phyloP scores from a whole-genome alignment of 139 green algal species.

The Tetradesmus lagerheimii region DNA sequence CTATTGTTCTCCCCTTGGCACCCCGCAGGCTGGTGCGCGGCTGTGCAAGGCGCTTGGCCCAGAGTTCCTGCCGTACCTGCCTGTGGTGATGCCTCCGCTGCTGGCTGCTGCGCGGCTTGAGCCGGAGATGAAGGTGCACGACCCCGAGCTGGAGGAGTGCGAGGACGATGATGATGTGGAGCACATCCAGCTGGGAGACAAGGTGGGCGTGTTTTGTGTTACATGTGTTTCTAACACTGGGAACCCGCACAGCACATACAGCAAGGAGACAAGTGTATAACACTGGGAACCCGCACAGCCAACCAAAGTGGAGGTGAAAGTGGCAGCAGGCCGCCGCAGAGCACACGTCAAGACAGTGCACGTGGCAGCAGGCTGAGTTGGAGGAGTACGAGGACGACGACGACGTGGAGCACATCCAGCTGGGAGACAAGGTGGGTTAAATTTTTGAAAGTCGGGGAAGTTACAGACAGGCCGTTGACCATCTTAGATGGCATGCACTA shows the following conservation, averaged over 20 bases:
- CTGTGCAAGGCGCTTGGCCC: conserved; percentile 97
- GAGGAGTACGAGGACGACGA: conserved; percentile 81
- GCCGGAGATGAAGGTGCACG: conserved; percentile 89
- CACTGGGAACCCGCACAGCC: no score
- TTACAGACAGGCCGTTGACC: no score
- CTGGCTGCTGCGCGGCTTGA: conserved; percentile 83
- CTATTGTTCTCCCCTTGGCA: no score
- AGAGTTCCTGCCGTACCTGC: conserved; percentile 98
- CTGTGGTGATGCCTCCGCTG: conserved; percentile 94
- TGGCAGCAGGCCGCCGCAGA: no score
- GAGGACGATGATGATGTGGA: conserved; percentile 81
- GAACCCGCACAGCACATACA: conserved; percentile 61
- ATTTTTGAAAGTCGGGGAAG: no score
- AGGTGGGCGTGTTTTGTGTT: no score
- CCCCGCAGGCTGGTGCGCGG: conserved; percentile 89
- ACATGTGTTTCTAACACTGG: no score
- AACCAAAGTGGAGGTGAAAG: no score
- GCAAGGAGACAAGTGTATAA: conserved; percentile 68
- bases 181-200: conserved; percentile 68
- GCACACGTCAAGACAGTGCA: no score
- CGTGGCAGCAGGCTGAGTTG: no score
- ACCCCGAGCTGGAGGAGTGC: conserved; percentile 62
- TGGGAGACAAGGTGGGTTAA: conserved; percentile 63
- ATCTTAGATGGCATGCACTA: no score
- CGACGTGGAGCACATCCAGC: conserved; percentile 73